A percentile compares a stretch with the other conserved stretches of the same genome.
These are phyloP conservation scores for Colletotrichum lindemuthianum DNA, from an alignment of 2,329 filamentous ascomycete genomes.

Conservation along the genomic window DNA sequence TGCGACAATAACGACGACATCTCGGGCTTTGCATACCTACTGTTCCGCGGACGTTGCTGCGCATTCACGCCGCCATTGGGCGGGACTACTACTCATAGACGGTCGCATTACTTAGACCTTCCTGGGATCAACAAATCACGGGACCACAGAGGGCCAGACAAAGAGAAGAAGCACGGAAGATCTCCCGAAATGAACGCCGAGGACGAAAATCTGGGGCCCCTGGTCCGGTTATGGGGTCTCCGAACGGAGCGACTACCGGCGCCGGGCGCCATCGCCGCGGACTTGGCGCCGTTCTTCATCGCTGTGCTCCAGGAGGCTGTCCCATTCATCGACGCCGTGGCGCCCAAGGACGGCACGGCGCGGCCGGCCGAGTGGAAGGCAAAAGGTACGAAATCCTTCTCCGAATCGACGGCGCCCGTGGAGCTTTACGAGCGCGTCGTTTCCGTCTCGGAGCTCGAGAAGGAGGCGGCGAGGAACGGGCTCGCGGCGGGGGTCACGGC, in stretches of 20 bases:
- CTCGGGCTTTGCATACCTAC: background rate
- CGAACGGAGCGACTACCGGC: conserved; percentile 58
- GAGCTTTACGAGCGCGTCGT: conserved; percentile 64
- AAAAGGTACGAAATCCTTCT: conserved; percentile 59
- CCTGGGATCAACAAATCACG: background rate
- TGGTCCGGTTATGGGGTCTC: conserved; percentile 65
- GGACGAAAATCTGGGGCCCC: conserved; percentile 51
- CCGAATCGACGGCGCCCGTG: conserved; percentile 61
- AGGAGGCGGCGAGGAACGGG: conserved; percentile 47
- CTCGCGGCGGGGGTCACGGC: conserved; percentile 38
- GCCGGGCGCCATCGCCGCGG: conserved; percentile 48
- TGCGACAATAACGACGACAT: background rate
- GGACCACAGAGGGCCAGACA: background rate
- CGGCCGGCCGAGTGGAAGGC: conserved; percentile 59
- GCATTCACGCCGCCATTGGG: too few relatives aligned
- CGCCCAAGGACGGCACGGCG: conserved; percentile 49
- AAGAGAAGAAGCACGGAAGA: too few relatives aligned
- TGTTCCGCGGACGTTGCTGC: background rate
- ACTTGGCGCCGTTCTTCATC: conserved; percentile 61
- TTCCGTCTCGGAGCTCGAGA: conserved; percentile 53
- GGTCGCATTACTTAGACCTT: conserved; percentile 1
- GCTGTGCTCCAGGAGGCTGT: conserved; percentile 67
- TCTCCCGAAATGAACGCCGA: conserved; percentile 14
- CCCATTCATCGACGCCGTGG: conserved; percentile 65
- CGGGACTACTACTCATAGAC: background rate